Percentiles rank a stretch among this genome's conserved stretches.
These are phyloP conservation scores for Populus ilicifolia DNA, from an alignment of 345 rosid species.

Conservation along the genomic window DNA sequence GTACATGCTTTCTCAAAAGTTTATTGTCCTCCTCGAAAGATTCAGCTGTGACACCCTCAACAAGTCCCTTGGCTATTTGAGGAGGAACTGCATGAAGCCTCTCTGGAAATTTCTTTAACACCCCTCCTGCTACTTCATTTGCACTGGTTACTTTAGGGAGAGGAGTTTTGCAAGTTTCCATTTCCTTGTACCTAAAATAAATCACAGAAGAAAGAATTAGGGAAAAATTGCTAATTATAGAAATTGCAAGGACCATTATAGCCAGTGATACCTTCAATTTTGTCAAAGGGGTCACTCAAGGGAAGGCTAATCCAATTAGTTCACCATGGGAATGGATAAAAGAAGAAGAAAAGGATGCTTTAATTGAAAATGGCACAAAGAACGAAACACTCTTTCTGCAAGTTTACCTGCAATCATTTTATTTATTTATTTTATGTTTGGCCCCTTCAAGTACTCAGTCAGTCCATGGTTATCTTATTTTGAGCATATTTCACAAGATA, in stretches of 20 bases:
- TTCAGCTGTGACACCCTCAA: conserved; percentile 52
- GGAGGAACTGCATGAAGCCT: conserved; percentile 86
- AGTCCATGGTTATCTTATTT: not conserved
- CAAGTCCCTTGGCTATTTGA: conserved; percentile 52
- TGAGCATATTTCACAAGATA: not conserved
- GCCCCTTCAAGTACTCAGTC: not conserved
- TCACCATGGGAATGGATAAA: not conserved
- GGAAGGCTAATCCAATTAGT: not conserved
- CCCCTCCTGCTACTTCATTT: conserved; percentile 79
- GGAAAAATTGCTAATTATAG: not conserved
- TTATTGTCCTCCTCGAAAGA: conserved; percentile 61
- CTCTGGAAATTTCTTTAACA: conserved; percentile 79
- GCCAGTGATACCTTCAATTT: not conserved
- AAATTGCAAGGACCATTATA: not conserved
- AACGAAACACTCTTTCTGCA: not conserved
- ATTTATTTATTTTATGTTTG: not conserved
- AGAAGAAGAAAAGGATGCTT: not conserved
- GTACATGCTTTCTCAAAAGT: conserved; percentile 76
- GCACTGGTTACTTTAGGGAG: conserved; percentile 59
- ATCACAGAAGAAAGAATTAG: conserved; percentile 14
- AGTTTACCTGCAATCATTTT: not conserved
- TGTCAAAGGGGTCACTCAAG: not conserved
- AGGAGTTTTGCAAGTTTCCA: conserved; percentile 67
- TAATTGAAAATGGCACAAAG: not conserved
- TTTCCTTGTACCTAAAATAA: conserved; percentile 63